Evolutionary conservation across 345 rosid genomes (phyloP).

Genomic region (Sonneratia caseolaris): DNA sequence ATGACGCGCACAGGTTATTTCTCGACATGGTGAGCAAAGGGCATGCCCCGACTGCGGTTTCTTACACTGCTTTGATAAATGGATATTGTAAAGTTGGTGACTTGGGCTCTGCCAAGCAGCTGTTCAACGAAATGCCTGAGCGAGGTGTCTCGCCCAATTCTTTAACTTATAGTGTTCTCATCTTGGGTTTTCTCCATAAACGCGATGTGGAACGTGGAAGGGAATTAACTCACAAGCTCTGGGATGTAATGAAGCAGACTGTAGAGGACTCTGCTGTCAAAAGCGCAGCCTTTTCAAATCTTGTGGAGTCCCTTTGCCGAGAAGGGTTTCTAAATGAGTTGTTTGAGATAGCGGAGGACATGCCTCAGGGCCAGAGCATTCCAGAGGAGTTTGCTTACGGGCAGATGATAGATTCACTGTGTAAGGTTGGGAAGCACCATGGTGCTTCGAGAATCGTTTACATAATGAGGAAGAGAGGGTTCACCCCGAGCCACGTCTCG

Average conservation of each 20-base stretch:
- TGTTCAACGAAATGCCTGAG: slow-evolving; percentile 67
- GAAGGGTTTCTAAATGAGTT: slow-evolving; percentile 56
- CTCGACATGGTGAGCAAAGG: slow-evolving; percentile 54
- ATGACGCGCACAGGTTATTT: slow-evolving; percentile 45
- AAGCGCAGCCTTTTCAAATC: slow-evolving; percentile 55
- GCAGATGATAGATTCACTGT: slow-evolving; percentile 67
- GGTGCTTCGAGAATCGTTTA: slow-evolving; percentile 77
- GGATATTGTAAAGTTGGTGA: slow-evolving; percentile 44
- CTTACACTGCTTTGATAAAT: slow-evolving; percentile 52
- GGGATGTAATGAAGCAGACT: slow-evolving; percentile 38
- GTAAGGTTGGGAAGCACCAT: slow-evolving; percentile 46
- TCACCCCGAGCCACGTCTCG: slow-evolving; percentile 42
- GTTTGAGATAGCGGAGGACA: slow-evolving; percentile 53
- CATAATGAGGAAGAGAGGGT: slow-evolving; percentile 58
- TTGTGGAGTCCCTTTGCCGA: slow-evolving; percentile 52
- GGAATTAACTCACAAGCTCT: slow-evolving; percentile 44
- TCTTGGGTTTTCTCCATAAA: slow-evolving; percentile 46
- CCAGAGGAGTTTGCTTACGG: slow-evolving; percentile 49
- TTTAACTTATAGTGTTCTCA: slow-evolving; percentile 49
- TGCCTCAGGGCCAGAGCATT: slow-evolving; percentile 54
- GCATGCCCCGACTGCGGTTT: slow-evolving; percentile 52
- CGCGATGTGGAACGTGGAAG: slow-evolving; percentile 31
- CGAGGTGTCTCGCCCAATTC: slow-evolving; percentile 40
- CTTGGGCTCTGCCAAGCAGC: slow-evolving; percentile 34
- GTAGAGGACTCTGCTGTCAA: slow-evolving; percentile 36